Conservation (phyloP, 2,329 filamentous ascomycete species). For the Elsinoe fawcettii region DNA sequence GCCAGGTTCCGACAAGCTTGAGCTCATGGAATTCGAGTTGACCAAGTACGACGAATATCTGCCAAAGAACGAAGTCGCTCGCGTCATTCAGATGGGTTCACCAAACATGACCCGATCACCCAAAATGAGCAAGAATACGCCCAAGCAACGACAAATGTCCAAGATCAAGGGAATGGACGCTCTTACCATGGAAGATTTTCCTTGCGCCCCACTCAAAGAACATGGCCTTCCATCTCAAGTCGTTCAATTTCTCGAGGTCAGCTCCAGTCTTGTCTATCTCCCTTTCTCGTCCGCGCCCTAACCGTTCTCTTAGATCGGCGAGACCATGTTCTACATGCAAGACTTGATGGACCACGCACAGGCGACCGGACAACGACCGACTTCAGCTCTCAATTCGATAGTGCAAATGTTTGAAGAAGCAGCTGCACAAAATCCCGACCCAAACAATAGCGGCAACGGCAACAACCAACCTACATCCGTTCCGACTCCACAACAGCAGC, state of each 20-base stretch:
- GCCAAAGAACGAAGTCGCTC: slow-evolving; percentile 54
- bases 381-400: slow-evolving; percentile 48
- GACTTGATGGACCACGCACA: slow-evolving; percentile 52
- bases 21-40: slow-evolving; percentile 75
- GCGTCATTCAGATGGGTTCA: slow-evolving; percentile 39
- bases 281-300: slow-evolving; percentile 11
- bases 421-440: not conserved
- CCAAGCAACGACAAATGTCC: slow-evolving; percentile 36
- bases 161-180: slow-evolving; percentile 40
- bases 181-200: slow-evolving; percentile 39
- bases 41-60: slow-evolving; percentile 75
- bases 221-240: slow-evolving; percentile 51
- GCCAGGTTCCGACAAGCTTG: slow-evolving; percentile 62
- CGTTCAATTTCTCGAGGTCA: slow-evolving; percentile 56
- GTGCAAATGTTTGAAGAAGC: slow-evolving; percentile 38
- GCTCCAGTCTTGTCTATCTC: slow-evolving; percentile 19
- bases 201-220: slow-evolving; percentile 39
- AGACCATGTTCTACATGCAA: slow-evolving; percentile 59
- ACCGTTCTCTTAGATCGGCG: slow-evolving; percentile 46
- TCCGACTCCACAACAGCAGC: slow-evolving; percentile 20
- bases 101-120: slow-evolving; percentile 44
- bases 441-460: slow-evolving; percentile 17
- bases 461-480: slow-evolving; percentile 23
- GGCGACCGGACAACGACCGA: slow-evolving; percentile 45
- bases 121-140: slow-evolving; percentile 49